Base-by-base conservation (phyloP, 2,329 filamentous ascomycete species). In the Ophiostoma novo-ulmi region DNA sequence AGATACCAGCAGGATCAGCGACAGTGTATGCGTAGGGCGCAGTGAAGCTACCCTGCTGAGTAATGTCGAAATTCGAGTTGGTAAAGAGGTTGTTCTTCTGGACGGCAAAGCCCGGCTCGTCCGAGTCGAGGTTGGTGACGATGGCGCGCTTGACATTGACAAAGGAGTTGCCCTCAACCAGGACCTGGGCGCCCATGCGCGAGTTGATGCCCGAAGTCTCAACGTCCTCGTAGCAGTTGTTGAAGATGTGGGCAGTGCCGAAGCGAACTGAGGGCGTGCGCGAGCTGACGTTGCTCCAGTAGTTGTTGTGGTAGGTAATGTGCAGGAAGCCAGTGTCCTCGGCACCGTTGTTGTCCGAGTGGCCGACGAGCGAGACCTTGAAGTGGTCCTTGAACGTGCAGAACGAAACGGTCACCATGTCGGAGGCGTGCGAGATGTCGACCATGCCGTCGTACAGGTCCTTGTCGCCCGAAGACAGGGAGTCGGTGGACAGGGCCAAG, bases 381-480 rank as follows among this genome's bases (percentile, higher is more conserved):
- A 61, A 61, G 58, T 61, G 58, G 58, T 61, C 26, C 22, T 31
- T 35, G 26, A 61, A 61, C 58, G 58, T 61, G 58, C 58, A 61
- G 26, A 35, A 35, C 22, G 58, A 61, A 6, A 61, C 58, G 26
- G 58, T 61, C 10, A 61, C 26, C 58, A 61, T 36, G 58, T 61
- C 58, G 26, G 58, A 26, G 26, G 58, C 58, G 58, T 61, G 58
- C 58, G 58, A 61, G 10, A 61, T 14, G 26, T 61, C 58, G 26
- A 61, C 11, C 58, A 61, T 61, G 58, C 58, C 44, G 58, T 61
- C 58, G 58, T 61, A 61, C 58, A 61, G 58, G 14, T 61, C 58
- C 58, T 61, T 61, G 58, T 61, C 58, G 26, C 58, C 58, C 22
- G 58, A 61, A 3, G 58, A 26, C 26, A 61, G 58, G 8, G 58